Conservation (phyloP, 345 rosid species). For the Noccaea bulbosa region DNA sequence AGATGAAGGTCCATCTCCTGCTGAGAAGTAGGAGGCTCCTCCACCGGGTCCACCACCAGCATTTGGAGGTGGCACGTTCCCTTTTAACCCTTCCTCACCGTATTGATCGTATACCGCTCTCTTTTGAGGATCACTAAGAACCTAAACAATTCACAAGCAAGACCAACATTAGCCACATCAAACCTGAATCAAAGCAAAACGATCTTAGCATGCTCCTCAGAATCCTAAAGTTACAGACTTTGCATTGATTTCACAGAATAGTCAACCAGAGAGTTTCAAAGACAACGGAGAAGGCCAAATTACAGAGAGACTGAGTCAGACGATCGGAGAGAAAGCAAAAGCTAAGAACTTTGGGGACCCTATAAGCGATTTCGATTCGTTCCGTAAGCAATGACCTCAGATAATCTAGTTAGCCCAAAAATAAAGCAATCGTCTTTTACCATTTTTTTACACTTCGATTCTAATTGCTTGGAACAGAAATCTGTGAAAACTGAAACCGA, state of each 20-base stretch:
- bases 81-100: constrained; percentile 81
- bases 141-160: constrained; percentile 49
- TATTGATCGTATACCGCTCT: constrained; percentile 74
- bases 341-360: background rate
- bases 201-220: constrained; percentile 1
- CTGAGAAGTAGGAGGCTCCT: constrained; percentile 72
- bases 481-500: background rate
- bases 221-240: background rate
- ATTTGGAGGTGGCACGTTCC: constrained; percentile 72
- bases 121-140: constrained; percentile 80
- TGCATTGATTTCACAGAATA: background rate
- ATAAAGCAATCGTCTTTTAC: constrained; percentile 29
- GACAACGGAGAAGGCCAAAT: background rate
- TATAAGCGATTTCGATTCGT: background rate
- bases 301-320: background rate
- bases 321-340: background rate
- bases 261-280: background rate
- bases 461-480: constrained; percentile 4
- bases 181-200: background rate
- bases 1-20: constrained; percentile 69
- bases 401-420: background rate
- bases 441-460: constrained; percentile 3
- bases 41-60: constrained; percentile 53
- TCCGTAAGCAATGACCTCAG: background rate
- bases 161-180: constrained; percentile 5